Evolutionary conservation across 2,329 filamentous ascomycete species (phyloP).

Genomic region (Clonostachys rosea): DNA sequence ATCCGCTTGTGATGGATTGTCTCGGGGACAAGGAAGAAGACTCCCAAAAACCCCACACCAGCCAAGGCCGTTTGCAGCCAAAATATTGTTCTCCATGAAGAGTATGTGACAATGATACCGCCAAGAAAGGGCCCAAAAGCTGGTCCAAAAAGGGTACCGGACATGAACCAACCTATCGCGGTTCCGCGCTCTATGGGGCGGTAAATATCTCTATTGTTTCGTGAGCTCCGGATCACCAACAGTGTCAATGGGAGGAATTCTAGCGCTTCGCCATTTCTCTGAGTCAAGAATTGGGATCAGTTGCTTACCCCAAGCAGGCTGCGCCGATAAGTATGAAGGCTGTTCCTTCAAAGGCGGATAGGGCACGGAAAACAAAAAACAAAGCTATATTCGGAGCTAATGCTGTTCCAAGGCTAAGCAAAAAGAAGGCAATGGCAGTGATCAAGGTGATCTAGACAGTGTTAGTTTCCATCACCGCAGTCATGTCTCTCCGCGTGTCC

Average conservation of each 20-base stretch:
- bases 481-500: background rate
- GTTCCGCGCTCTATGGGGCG: slow-evolving; percentile 65
- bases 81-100: slow-evolving; percentile 70
- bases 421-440: slow-evolving; percentile 60
- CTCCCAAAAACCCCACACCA: slow-evolving; percentile 50
- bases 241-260: too few species aligned
- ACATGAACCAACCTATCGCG: slow-evolving; percentile 69
- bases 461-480: background rate
- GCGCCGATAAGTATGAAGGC: slow-evolving; percentile 70
- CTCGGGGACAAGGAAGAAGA: slow-evolving; percentile 66
- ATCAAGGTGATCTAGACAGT: slow-evolving; percentile 32
- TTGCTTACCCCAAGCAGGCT: slow-evolving; percentile 57
- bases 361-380: slow-evolving; percentile 70
- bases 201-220: slow-evolving; percentile 46
- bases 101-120: slow-evolving; percentile 72
- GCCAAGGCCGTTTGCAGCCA: slow-evolving; percentile 71
- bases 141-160: slow-evolving; percentile 67
- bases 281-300: too few species aligned
- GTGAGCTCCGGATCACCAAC: too few species aligned
- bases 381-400: slow-evolving; percentile 64
- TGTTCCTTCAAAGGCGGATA: slow-evolving; percentile 72
- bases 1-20: slow-evolving; percentile 64
- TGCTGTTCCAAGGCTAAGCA: slow-evolving; percentile 68
- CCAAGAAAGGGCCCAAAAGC: slow-evolving; percentile 67
- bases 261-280: background rate